Percentiles rank a stretch among this genome's conserved stretches.
These are phyloP conservation scores for Starmerella roubikii DNA, from an alignment of 805 yeast species.

Conservation along the genomic window DNA sequence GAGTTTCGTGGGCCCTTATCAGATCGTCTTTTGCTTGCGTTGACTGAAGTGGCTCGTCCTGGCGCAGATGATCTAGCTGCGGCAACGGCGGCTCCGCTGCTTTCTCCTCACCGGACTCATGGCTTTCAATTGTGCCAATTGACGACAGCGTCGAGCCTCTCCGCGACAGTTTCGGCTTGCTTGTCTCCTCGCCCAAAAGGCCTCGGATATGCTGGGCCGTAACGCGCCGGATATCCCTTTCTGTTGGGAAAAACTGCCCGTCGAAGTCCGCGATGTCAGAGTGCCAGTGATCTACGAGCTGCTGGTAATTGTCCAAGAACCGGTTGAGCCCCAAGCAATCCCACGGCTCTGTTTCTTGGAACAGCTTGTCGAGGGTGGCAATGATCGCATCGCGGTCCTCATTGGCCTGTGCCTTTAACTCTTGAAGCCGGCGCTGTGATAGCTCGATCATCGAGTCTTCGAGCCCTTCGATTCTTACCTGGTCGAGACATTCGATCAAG, in stretches of 20 bases:
- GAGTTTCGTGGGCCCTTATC: no score
- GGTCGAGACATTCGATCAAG: constrained; percentile 49
- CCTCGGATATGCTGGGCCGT: constrained; percentile 77
- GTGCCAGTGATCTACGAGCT: constrained; percentile 79
- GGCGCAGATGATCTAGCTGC: not conserved
- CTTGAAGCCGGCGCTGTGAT: constrained; percentile 46
- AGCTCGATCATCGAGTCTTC: constrained; percentile 57
- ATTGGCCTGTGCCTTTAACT: constrained; percentile 40
- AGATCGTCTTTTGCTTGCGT: no score
- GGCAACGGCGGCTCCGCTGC: not conserved
- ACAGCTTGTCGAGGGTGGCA: constrained; percentile 37
- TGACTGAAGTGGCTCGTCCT: no score
- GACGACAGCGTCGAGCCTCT: constrained; percentile 3
- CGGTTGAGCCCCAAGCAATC: constrained; percentile 60
- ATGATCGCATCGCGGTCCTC: constrained; percentile 38
- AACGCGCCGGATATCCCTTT: constrained; percentile 78
- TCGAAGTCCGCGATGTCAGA: constrained; percentile 69
- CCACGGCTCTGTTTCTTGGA: constrained; percentile 42
- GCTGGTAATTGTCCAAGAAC: constrained; percentile 59
- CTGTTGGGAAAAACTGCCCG: constrained; percentile 67
- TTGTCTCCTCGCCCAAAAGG: constrained; percentile 32
- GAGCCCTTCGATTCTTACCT: constrained; percentile 69
- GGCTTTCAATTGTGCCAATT: not conserved
- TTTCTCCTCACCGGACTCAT: not conserved
- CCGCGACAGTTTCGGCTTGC: not conserved